These are phyloP conservation scores for Malus domestica DNA, from an alignment of 306 rosid species.

Conservation along the genomic window DNA sequence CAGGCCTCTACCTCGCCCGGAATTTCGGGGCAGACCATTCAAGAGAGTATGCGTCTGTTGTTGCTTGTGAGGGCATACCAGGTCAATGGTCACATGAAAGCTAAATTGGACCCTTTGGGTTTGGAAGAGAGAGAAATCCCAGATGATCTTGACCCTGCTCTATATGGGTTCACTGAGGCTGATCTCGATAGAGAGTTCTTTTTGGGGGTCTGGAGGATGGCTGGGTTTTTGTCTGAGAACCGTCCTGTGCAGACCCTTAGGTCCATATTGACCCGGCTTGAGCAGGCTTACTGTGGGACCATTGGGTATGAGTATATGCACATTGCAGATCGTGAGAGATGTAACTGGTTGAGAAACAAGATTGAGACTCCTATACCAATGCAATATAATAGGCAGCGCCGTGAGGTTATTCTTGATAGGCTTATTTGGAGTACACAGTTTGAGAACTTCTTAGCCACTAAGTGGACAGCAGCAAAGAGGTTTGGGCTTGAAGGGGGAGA, in stretches of 20 bases:
- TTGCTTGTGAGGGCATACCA: constrained; percentile 89
- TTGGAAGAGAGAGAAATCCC: constrained; percentile 63
- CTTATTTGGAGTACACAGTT: constrained; percentile 89
- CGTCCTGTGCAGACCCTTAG: constrained; percentile 91
- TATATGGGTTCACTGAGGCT: constrained; percentile 86
- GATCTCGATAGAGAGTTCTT: constrained; percentile 96
- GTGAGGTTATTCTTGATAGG: constrained; percentile 81
- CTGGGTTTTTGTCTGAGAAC: constrained; percentile 95
- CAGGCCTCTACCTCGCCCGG: constrained; percentile 88
- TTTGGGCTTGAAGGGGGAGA: constrained; percentile 95
- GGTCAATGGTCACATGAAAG: constrained; percentile 95
- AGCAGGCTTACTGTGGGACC: constrained; percentile 94
- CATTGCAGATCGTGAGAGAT: constrained; percentile 71
- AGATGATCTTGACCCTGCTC: constrained; percentile 75
- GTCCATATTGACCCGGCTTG: constrained; percentile 83
- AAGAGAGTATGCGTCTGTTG: constrained; percentile 94
- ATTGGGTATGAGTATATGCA: constrained; percentile 97
- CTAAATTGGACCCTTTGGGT: constrained; percentile 78
- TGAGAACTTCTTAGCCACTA: constrained; percentile 89
- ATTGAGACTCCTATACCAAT: constrained; percentile 76
- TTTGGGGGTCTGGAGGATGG: constrained; percentile 92
- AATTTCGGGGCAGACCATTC: constrained; percentile 95
- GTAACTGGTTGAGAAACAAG: constrained; percentile 89
- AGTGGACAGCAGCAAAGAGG: constrained; percentile 92
- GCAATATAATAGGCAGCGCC: constrained; percentile 63